phyloP scores from a whole-genome alignment of 108 stramenopile genomes.

The Pseudonitzschia delicatissima region DNA sequence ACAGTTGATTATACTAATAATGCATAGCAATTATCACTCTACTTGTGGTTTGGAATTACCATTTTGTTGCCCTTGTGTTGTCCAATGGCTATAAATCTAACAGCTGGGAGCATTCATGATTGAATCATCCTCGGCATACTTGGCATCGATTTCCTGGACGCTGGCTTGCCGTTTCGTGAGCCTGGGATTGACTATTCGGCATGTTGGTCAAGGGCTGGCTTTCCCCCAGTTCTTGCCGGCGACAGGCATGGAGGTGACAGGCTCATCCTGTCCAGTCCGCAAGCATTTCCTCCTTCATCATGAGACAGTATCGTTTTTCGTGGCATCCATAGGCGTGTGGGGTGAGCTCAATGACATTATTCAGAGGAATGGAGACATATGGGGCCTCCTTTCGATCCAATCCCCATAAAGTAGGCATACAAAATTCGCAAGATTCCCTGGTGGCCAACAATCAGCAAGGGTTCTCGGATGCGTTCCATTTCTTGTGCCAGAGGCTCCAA shows the following conservation, averaged over 20 bases:
- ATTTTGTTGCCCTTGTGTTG: background rate
- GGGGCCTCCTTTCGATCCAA: slow-evolving; percentile 93
- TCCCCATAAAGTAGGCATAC: slow-evolving; percentile 98
- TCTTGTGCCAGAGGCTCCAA: slow-evolving; percentile 97
- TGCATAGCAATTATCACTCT: no score
- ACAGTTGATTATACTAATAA: no score
- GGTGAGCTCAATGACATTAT: slow-evolving; percentile 95
- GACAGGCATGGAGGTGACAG: slow-evolving; percentile 78
- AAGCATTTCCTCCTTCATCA: slow-evolving; percentile 86
- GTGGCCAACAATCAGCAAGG: slow-evolving; percentile 94
- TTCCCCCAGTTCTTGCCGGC: slow-evolving; percentile 19
- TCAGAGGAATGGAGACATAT: slow-evolving; percentile 95
- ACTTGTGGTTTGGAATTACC: no score
- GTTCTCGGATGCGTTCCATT: slow-evolving; percentile 96
- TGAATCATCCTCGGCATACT: slow-evolving; percentile 38
- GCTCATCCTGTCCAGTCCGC: slow-evolving; percentile 92
- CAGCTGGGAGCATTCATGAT: slow-evolving; percentile 67
- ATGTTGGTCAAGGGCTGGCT: slow-evolving; percentile 7
- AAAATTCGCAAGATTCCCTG: slow-evolving; percentile 97
- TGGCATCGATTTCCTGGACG: slow-evolving; percentile 12
- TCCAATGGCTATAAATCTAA: slow-evolving; percentile 15
- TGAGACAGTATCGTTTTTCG: slow-evolving; percentile 89
- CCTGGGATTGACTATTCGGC: background rate
- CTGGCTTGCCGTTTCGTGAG: slow-evolving; percentile 16
- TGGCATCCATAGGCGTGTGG: slow-evolving; percentile 95